phyloP scores from a whole-genome alignment of 2,329 filamentous ascomycete species.

The Leptosphaerulina australis region DNA sequence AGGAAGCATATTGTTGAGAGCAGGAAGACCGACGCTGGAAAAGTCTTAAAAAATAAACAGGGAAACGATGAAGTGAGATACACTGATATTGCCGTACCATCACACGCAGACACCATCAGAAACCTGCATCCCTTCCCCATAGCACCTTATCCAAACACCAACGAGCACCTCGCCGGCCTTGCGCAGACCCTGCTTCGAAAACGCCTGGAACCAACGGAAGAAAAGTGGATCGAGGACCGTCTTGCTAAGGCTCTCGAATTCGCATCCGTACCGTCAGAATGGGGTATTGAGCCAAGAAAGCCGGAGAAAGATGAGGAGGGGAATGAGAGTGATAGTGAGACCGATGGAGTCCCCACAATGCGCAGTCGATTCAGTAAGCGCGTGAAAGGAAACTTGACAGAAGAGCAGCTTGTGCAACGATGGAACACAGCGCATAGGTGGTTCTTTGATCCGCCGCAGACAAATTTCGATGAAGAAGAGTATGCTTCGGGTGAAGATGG shows the following conservation, averaged over 20 bases:
- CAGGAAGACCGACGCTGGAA: constrained; percentile 23
- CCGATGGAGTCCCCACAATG: constrained; percentile 13
- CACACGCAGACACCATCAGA: constrained; percentile 22
- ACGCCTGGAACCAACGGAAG: constrained; percentile 33
- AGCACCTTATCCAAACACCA: constrained; percentile 30
- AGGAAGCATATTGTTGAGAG: constrained; percentile 24
- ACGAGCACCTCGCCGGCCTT: constrained; percentile 27
- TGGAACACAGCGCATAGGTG: constrained; percentile 32
- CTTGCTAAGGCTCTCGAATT: constrained; percentile 38
- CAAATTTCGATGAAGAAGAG: constrained; percentile 12
- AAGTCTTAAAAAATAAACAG: constrained; percentile 9
- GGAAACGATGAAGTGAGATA: constrained; percentile 4
- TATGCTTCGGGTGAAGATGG: constrained; percentile 24
- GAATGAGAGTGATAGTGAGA: constrained; percentile 21
- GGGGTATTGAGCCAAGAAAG: constrained; percentile 34
- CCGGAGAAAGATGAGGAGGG: constrained; percentile 16
- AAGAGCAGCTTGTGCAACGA: constrained; percentile 28
- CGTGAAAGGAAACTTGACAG: constrained; percentile 25
- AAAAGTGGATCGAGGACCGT: constrained; percentile 40
- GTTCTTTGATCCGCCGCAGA: constrained; percentile 23
- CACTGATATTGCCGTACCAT: constrained; percentile 7
- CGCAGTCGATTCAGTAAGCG: constrained; percentile 27
- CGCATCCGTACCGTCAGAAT: constrained; percentile 38
- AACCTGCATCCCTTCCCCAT: constrained; percentile 36
- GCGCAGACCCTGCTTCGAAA: constrained; percentile 36